phyloP scores from a whole-genome alignment of 768 basidiomycete species.

The Leccinum longicurvipes region DNA sequence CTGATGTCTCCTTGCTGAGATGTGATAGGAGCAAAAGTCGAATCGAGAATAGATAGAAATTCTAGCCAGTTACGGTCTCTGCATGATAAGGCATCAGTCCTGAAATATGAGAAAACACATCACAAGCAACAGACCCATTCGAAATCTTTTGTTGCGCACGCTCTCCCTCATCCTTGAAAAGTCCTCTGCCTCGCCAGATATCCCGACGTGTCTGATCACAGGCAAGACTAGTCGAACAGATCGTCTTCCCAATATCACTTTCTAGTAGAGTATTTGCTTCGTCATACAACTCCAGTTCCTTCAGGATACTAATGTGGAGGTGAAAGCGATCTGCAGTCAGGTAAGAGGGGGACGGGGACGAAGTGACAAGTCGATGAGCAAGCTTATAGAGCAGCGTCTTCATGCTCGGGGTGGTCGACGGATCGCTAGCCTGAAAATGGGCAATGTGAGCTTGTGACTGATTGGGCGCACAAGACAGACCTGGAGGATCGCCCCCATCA shows the following conservation, averaged over 20 bases:
- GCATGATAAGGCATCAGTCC: slow-evolving; percentile 21
- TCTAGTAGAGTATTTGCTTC: slow-evolving; percentile 69
- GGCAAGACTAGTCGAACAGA: slow-evolving; percentile 67
- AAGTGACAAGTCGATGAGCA: slow-evolving; percentile 68
- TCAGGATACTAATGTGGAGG: slow-evolving; percentile 69
- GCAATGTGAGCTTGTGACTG: slow-evolving; percentile 8
- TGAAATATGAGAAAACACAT: slow-evolving; percentile 9
- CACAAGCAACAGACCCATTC: slow-evolving; percentile 48
- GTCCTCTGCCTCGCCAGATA: slow-evolving; percentile 57
- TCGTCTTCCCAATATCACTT: slow-evolving; percentile 61
- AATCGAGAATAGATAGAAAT: slow-evolving; percentile 71
- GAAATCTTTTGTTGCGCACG: slow-evolving; percentile 56
- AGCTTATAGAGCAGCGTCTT: slow-evolving; percentile 70
- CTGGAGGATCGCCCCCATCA: slow-evolving; percentile 78
- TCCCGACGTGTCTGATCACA: slow-evolving; percentile 76
- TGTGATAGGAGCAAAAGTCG: slow-evolving; percentile 47
- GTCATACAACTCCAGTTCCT: slow-evolving; percentile 62
- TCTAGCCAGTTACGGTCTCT: slow-evolving; percentile 88
- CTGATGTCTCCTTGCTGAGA: slow-evolving; percentile 24
- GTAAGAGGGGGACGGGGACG: slow-evolving; percentile 61
- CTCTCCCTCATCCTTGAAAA: slow-evolving; percentile 58
- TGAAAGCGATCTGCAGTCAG: slow-evolving; percentile 72
- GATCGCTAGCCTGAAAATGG: slow-evolving; percentile 64
- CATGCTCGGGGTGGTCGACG: slow-evolving; percentile 57
- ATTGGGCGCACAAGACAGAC: slow-evolving; percentile 33